These are phyloP conservation scores for Xylaria sp. DNA, from an alignment of 2,329 filamentous ascomycete species.

Conservation along the genomic window DNA sequence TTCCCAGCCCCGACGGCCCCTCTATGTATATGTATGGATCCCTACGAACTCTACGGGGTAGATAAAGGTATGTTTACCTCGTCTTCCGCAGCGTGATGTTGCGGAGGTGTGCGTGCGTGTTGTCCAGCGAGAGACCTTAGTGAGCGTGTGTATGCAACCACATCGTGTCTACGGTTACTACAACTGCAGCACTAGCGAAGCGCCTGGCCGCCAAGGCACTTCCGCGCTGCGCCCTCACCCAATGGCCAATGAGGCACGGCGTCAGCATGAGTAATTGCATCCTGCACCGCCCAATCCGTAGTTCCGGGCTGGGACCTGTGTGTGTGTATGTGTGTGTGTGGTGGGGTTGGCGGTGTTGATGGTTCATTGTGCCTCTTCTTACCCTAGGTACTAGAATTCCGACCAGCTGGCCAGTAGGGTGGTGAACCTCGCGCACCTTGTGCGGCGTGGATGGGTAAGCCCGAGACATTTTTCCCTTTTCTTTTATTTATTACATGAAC, in stretches of 20 bases:
- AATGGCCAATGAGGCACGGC: not conserved
- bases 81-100: constrained; percentile 11
- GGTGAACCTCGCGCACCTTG: constrained; percentile 10
- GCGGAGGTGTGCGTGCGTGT: constrained; percentile 4
- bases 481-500: constrained; percentile 1
- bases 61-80: no score
- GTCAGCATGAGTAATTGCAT: constrained; percentile 16
- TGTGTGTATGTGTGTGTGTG: no score
- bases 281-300: constrained; percentile 17
- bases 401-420: not conserved
- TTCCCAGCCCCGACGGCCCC: constrained; percentile 13
- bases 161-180: no score
- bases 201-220: constrained; percentile 9
- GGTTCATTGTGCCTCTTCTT: constrained; percentile 6
- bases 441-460: constrained; percentile 7
- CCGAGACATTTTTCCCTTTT: constrained; percentile 15
- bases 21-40: no score
- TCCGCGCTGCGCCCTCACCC: constrained; percentile 6
- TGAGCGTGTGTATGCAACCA: not conserved
- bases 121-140: constrained; percentile 1
- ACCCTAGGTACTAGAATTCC: constrained; percentile 1
- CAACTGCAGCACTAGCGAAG: not conserved
- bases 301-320: not conserved
- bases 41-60: constrained; percentile 1
- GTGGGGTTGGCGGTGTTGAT: constrained; percentile 17